These are phyloP conservation scores for Mycena pura DNA, from an alignment of 768 basidiomycete genomes.

Conservation along the genomic window DNA sequence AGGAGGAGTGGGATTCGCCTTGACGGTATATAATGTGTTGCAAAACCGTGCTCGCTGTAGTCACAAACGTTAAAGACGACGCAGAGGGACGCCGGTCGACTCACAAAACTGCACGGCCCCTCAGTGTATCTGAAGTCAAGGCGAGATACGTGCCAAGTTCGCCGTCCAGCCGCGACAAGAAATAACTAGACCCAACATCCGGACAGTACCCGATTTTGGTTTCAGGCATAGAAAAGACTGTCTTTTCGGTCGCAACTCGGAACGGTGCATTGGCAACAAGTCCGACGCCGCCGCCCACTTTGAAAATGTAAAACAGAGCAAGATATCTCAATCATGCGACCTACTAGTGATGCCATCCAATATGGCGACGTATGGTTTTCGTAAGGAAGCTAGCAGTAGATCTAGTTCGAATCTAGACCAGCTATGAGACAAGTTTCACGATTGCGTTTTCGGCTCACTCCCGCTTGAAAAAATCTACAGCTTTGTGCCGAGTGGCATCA, in stretches of 20 bases:
- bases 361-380: slow-evolving; percentile 90
- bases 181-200: slow-evolving; percentile 92
- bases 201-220: slow-evolving; percentile 90
- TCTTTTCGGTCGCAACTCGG: slow-evolving; percentile 93
- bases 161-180: slow-evolving; percentile 90
- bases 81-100: slow-evolving; percentile 36
- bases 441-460: slow-evolving; percentile 79
- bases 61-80: slow-evolving; percentile 13
- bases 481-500: slow-evolving; percentile 59
- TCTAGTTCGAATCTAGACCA: slow-evolving; percentile 77
- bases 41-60: slow-evolving; percentile 85
- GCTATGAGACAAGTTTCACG: slow-evolving; percentile 23
- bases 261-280: slow-evolving; percentile 85
- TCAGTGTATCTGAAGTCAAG: slow-evolving; percentile 75
- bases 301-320: slow-evolving; percentile 12
- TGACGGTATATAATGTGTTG: slow-evolving; percentile 91
- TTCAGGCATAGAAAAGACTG: slow-evolving; percentile 95
- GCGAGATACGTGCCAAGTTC: slow-evolving; percentile 93
- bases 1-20: slow-evolving; percentile 75
- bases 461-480: slow-evolving; percentile 88
- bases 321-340: slow-evolving; percentile 39
- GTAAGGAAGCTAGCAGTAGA: slow-evolving; percentile 69
- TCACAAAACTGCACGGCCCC: slow-evolving; percentile 87
- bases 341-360: slow-evolving; percentile 92
- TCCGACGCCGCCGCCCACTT: slow-evolving; percentile 97